phyloP scores from a whole-genome alignment of 768 basidiomycete species.

The Hygrocybe coccinea region DNA sequence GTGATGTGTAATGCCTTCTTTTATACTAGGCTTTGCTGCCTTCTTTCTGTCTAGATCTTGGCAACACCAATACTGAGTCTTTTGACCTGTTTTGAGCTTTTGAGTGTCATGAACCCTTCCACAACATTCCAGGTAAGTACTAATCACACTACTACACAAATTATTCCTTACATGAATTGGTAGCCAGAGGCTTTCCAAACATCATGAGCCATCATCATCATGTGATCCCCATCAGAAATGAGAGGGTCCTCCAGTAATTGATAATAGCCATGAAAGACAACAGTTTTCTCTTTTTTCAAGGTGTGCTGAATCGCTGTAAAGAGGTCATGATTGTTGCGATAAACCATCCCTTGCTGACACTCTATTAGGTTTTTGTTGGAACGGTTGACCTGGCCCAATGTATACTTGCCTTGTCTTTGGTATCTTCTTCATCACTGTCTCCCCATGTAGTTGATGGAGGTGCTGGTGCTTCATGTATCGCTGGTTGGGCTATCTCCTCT shows the following conservation, averaged over 20 bases:
- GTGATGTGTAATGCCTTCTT: conserved; percentile 17
- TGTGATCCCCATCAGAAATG: conserved; percentile 14
- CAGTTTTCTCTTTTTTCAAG: conserved; percentile 1
- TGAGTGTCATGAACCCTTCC: conserved; percentile 24
- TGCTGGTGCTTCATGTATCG: too few species aligned
- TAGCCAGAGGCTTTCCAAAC: conserved; percentile 24
- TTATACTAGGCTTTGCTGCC: conserved; percentile 13
- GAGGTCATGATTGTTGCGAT: neutral
- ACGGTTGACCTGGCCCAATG: too few species aligned
- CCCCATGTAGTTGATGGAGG: too few species aligned
- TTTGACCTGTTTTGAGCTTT: conserved; percentile 16
- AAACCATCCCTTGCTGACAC: too few species aligned
- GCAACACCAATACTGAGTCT: conserved; percentile 24
- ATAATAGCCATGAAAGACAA: conserved; percentile 22
- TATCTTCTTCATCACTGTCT: too few species aligned
- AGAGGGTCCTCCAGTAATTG: conserved; percentile 13
- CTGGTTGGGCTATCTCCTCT: too few species aligned
- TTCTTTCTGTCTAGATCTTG: conserved; percentile 24
- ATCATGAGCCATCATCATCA: conserved; percentile 16
- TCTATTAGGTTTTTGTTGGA: too few species aligned
- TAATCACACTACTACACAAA: neutral
- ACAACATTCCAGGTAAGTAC: too few species aligned
- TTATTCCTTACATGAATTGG: conserved; percentile 26
- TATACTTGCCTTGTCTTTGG: too few species aligned
- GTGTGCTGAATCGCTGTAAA: neutral